These are phyloP conservation scores for Sanguinoderma infundibulare DNA, from an alignment of 1,284 basidiomycete genomes.

Conservation along the genomic window DNA sequence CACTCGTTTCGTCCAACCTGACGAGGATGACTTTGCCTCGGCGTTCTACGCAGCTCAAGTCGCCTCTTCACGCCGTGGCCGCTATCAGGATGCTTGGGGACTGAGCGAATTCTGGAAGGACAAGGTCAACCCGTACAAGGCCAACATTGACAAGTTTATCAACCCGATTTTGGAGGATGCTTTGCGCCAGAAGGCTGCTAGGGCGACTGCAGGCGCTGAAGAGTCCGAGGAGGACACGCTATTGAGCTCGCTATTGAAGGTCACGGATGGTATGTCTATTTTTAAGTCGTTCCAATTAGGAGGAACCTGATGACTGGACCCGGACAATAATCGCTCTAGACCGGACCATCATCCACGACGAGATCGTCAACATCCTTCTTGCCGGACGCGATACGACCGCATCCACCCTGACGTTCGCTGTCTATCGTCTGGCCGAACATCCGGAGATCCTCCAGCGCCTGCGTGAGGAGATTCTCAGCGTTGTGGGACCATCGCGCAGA, in stretches of 20 bases:
- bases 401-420: slow-evolving; percentile 39
- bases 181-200: slow-evolving; percentile 38
- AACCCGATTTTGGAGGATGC: slow-evolving; percentile 54
- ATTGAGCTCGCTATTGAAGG: slow-evolving; percentile 53
- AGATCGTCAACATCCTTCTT: slow-evolving; percentile 41
- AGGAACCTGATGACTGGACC: background rate
- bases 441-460: slow-evolving; percentile 33
- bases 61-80: slow-evolving; percentile 35
- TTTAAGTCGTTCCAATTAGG: background rate
- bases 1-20: slow-evolving; percentile 29
- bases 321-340: slow-evolving; percentile 16
- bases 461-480: slow-evolving; percentile 43
- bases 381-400: slow-evolving; percentile 46
- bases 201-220: background rate
- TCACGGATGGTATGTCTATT: slow-evolving; percentile 48
- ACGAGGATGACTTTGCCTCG: slow-evolving; percentile 34
- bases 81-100: slow-evolving; percentile 46
- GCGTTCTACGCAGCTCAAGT: slow-evolving; percentile 40
- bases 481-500: slow-evolving; percentile 56
- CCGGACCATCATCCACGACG: slow-evolving; percentile 36
- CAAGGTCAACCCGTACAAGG: slow-evolving; percentile 47
- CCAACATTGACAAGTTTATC: slow-evolving; percentile 52
- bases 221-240: too few species aligned
- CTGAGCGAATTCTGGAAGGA: slow-evolving; percentile 53
- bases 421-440: slow-evolving; percentile 38